Base-by-base conservation (phyloP, 2,329 filamentous ascomycete genomes). In the Cordyceps tenuipes region DNA sequence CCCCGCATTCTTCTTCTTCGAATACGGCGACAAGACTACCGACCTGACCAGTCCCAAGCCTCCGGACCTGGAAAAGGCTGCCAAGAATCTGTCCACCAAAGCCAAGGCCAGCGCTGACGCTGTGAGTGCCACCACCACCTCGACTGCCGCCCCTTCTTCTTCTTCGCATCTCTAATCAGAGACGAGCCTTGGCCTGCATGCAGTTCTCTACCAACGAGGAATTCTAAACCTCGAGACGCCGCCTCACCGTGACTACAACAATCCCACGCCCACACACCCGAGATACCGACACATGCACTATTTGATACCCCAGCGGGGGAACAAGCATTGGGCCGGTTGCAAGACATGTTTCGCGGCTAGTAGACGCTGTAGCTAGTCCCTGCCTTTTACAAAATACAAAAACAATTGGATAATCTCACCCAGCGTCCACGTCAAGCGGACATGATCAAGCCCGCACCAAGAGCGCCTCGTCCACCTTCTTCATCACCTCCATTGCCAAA, bases 1-100 rank as follows among this genome's bases (percentile, higher is more conserved):
- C 75, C 83, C 83, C 10, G 82, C 82, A 46, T 85, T 86, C 68
- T 72, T 82, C 68, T 80, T 84, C 73, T 84, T 86, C 71, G 77
- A 81, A 71, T 74, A 82, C 55, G 81, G 81, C 59, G 72, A 76
- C 48, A 74, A 74, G 69, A 72, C 58, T 66, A 76, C 79, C 65
- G 75, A 73, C 66, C 68, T 81, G 48, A 72, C 74, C 46, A 76
- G 74, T 47, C 73, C 72, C 41, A 73, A 69, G 59, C 72, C 72
- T 5, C 63, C 68, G 7, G 70, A 68, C 52, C 67, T 75, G 55
- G 63, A 70, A 62, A 69, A 69, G 61, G 57, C 64, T 21, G 63
- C 72, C 46, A 64, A 68, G 55, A 46, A 34, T 1, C 53, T 66
- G 43, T 63, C 65, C 49, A 64, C 63, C 3, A 70, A 71, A 65